Evolutionary conservation across 116 monocot genomes (phyloP).

Genomic region (Zostera marina): DNA sequence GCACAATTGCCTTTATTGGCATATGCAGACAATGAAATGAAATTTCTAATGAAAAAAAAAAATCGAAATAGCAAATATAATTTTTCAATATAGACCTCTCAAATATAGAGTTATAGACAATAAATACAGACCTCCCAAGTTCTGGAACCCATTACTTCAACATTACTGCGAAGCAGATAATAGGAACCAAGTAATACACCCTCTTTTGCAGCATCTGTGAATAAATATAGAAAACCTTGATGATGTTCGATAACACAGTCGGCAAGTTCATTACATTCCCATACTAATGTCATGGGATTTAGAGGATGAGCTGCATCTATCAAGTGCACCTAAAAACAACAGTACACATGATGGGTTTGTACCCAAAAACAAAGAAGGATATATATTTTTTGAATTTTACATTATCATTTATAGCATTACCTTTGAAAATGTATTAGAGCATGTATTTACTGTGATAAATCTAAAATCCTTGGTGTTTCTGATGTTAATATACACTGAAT

Average conservation of each 20-base stretch:
- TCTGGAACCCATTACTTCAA: conserved; percentile 24
- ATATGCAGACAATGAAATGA: no score
- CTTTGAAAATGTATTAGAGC: conserved; percentile 63
- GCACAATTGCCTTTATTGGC: no score
- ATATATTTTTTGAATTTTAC: not conserved
- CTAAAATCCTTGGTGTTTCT: conserved; percentile 95
- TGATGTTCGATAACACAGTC: conserved; percentile 86
- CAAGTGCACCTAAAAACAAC: conserved; percentile 66
- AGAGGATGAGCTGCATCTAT: conserved; percentile 82
- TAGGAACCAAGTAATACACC: conserved; percentile 49
- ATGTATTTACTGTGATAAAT: conserved; percentile 74
- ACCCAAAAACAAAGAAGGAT: not conserved
- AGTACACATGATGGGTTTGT: conserved; percentile 14
- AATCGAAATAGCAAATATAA: not conserved
- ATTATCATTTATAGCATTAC: conserved; percentile 11
- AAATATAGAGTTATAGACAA: no score
- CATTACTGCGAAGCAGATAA: conserved; percentile 42
- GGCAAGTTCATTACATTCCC: conserved; percentile 59
- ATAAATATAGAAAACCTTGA: conserved; percentile 58
- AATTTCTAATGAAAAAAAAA: no score
- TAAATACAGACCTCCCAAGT: conserved; percentile 62
- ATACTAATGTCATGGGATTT: conserved; percentile 52
- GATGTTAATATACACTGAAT: conserved; percentile 68
- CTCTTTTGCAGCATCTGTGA: conserved; percentile 68
- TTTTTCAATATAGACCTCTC: not conserved